Base-by-base conservation (phyloP, 345 rosid species). In the Euclidium syriacum region DNA sequence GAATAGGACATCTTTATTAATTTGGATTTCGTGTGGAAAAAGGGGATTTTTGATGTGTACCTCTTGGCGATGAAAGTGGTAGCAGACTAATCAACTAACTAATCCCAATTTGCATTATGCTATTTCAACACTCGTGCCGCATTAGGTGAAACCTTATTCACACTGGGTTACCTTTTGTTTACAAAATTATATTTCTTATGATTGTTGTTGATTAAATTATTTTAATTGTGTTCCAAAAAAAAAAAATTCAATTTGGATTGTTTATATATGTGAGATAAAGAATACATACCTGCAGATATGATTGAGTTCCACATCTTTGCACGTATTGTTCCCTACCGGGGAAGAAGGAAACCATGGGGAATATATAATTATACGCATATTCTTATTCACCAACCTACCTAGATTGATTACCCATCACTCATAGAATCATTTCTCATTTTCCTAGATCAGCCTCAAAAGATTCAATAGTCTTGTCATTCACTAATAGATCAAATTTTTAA, bases 111-210 rank as follows among this genome's bases (percentile, higher is more conserved):
- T 61, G 56, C 36, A 34, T 17, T 10, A 15, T 35, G 25, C 46
- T 10, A 35, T 15, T 61, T 61, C 66, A 61, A 61, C 66, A 6
- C 55, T 47, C 66, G 55, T 61, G 66, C 18, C 33, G 23, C 33
- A 60, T 60, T 60, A 44, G 43, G 54, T 60, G 53, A 33, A 60
- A 10, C 20, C 54, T 60, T 46, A 60, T 60, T 60, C 65, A 46
- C 65, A 60, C 6, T 60, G 41, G 23, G 6, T 7, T 14, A 58
- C 35, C 7, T 10, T 58, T 38, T 16, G 10, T 26, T 18, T 7
- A 20, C 6, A 35, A 3, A 32, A 51, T 30, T 1, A 49, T 7
- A 10, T 23, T 3, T 2, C 4, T 51, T 25, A 14, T 51, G n/a
- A 53, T 20, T 34, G 7, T 34, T 34, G 17, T 53, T 33, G 3